These are phyloP conservation scores for Apodospora peruviana DNA, from an alignment of 495 filamentous ascomycete genomes.

Conservation along the genomic window DNA sequence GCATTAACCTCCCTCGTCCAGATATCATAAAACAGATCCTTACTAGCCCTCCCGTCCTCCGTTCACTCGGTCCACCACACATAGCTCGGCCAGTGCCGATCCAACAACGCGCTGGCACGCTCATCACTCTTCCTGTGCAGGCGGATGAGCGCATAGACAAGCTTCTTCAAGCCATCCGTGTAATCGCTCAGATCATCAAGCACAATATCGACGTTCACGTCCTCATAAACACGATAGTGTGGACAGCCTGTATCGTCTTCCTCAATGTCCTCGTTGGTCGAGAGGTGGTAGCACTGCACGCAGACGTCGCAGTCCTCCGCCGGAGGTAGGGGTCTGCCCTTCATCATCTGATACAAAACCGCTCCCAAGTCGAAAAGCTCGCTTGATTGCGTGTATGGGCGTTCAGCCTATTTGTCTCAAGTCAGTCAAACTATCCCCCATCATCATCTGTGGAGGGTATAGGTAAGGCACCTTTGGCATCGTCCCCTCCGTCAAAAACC, in stretches of 20 bases:
- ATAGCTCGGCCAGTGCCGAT: slow-evolving; percentile 18
- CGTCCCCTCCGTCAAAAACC: too few relatives aligned
- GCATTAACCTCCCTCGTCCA: slow-evolving; percentile 14
- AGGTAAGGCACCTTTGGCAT: too few relatives aligned
- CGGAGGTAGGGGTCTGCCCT: slow-evolving; percentile 15
- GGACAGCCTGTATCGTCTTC: background rate
- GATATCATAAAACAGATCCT: slow-evolving; percentile 27
- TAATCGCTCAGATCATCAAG: slow-evolving; percentile 15
- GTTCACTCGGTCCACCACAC: slow-evolving; percentile 21
- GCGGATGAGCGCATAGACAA: slow-evolving; percentile 19
- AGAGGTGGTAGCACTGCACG: slow-evolving; percentile 18
- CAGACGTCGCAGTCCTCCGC: slow-evolving; percentile 23
- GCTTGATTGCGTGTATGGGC: slow-evolving; percentile 22
- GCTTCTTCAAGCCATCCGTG: slow-evolving; percentile 12
- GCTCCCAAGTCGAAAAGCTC: slow-evolving; percentile 33
- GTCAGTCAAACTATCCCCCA: slow-evolving; percentile 7
- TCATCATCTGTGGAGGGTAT: too few relatives aligned
- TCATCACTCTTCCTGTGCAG: slow-evolving; percentile 12
- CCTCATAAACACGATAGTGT: slow-evolving; percentile 11
- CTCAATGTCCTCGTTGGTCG: background rate
- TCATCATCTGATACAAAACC: slow-evolving; percentile 36
- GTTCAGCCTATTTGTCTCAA: slow-evolving; percentile 8
- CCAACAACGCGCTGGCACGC: slow-evolving; percentile 15
- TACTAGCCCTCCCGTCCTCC: slow-evolving; percentile 17
- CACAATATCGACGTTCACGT: slow-evolving; percentile 19